Conservation (phyloP, 1,139 yeast genomes). For the Yamadazyma sp. region DNA sequence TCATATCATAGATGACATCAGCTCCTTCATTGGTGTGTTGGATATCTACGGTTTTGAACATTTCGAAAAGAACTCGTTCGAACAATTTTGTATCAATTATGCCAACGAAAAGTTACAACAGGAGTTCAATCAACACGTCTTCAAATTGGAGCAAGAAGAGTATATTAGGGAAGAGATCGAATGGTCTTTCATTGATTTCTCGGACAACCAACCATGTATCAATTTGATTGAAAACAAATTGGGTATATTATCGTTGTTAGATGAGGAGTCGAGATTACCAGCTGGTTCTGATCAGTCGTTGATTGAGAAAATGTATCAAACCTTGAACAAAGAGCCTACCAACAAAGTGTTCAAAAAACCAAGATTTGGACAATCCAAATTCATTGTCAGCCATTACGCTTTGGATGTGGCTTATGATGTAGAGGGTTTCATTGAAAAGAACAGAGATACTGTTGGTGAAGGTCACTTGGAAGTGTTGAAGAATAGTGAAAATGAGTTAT, state of each 20-base stretch:
- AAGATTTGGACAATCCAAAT: conserved; percentile 88
- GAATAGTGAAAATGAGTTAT: conserved; percentile 61
- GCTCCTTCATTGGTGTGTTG: conserved; percentile 89
- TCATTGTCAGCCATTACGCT: conserved; percentile 91
- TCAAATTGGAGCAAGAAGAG: conserved; percentile 95
- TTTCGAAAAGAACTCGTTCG: conserved; percentile 90
- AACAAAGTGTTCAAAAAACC: conserved; percentile 87
- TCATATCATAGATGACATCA: conserved; percentile 55
- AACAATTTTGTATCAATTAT: conserved; percentile 95
- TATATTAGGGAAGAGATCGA: conserved; percentile 89
- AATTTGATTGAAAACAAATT: conserved; percentile 85
- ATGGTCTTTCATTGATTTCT: conserved; percentile 95
- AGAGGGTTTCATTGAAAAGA: conserved; percentile 95
- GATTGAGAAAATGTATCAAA: conserved; percentile 86
- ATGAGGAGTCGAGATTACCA: conserved; percentile 94
- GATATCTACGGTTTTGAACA: conserved; percentile 98
- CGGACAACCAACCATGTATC: conserved; percentile 97
- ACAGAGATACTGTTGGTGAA: conserved; percentile 95
- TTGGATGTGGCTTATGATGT: conserved; percentile 90
- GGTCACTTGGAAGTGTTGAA: conserved; percentile 87
- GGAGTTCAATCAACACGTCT: conserved; percentile 96
- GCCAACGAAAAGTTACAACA: conserved; percentile 98
- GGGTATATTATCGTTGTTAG: conserved; percentile 85
- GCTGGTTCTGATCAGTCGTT: conserved; percentile 93
- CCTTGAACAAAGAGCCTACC: conserved; percentile 77